Evolutionary conservation across 225 moss, liverwort and hornwort species (phyloP).

Genomic region (Asterella californica): DNA sequence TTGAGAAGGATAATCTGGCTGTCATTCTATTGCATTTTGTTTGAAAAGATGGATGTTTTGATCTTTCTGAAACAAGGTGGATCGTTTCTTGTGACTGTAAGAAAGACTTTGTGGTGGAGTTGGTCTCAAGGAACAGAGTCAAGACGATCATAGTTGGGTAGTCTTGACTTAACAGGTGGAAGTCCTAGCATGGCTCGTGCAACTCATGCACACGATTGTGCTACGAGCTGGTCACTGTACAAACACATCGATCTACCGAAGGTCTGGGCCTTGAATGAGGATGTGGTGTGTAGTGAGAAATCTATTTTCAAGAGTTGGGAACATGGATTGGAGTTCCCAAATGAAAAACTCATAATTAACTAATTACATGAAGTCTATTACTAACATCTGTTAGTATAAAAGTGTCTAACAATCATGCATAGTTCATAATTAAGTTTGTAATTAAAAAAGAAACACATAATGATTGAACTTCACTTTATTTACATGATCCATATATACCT

Average conservation of each 20-base stretch:
- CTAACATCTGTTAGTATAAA: too few species aligned
- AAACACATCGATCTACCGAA: constrained; percentile 71
- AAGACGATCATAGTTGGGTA: not conserved
- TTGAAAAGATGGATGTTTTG: not conserved
- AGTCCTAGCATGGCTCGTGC: constrained; percentile 30
- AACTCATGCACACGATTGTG: constrained; percentile 80
- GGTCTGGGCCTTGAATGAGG: constrained; percentile 89
- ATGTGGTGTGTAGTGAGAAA: constrained; percentile 75
- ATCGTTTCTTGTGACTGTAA: not conserved
- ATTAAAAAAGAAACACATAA: too few species aligned
- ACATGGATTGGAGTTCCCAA: constrained; percentile 61
- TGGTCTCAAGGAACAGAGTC: not conserved
- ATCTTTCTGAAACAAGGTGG: not conserved
- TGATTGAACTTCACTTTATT: too few species aligned
- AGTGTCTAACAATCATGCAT: too few species aligned
- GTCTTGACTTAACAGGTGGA: not conserved
- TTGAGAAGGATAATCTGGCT: too few species aligned
- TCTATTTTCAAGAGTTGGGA: constrained; percentile 83
- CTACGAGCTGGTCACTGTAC: constrained; percentile 80
- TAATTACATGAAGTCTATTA: too few species aligned
- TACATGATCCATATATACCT: too few species aligned
- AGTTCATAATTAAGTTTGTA: too few species aligned
- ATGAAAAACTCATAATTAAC: too few species aligned
- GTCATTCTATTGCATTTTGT: too few species aligned
- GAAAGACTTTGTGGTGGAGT: not conserved